These are phyloP conservation scores for Glycine latifolia DNA, from an alignment of 306 rosid species.

Conservation along the genomic window DNA sequence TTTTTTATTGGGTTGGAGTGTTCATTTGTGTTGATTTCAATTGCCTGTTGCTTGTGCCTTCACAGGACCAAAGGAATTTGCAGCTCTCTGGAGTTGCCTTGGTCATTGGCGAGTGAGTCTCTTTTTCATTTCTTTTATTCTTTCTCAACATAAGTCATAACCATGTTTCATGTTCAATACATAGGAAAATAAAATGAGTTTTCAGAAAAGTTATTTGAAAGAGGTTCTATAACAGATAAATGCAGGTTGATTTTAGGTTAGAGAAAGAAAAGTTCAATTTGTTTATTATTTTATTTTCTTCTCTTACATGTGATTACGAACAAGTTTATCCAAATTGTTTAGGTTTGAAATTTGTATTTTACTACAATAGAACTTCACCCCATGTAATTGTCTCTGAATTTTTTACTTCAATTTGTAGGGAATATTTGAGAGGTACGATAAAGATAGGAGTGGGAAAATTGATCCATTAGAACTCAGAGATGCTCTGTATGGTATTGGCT, in stretches of 20 bases:
- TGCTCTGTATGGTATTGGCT: slow-evolving; percentile 88
- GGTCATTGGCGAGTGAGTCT: slow-evolving; percentile 81
- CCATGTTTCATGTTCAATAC: no score
- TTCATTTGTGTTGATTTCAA: background rate
- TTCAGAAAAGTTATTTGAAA: no score
- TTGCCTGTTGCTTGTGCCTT: slow-evolving; percentile 35
- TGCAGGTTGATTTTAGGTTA: no score
- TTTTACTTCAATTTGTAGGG: slow-evolving; percentile 3
- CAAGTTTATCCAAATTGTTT: no score
- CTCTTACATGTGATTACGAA: no score
- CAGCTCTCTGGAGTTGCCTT: slow-evolving; percentile 85
- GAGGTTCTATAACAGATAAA: no score
- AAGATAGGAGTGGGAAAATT: slow-evolving; percentile 68
- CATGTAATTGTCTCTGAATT: background rate
- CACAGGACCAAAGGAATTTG: slow-evolving; percentile 79
- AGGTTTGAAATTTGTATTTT: no score
- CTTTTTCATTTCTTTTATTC: slow-evolving; percentile 16
- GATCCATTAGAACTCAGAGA: slow-evolving; percentile 86
- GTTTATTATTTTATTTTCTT: background rate
- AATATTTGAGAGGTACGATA: no score
- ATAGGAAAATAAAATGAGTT: no score
- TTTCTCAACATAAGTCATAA: no score
- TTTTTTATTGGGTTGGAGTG: no score
- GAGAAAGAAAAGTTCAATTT: no score
- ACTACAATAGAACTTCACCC: background rate